Conservation (phyloP, 176 grass and related monocot genomes). For the Pontederia crassipes region DNA sequence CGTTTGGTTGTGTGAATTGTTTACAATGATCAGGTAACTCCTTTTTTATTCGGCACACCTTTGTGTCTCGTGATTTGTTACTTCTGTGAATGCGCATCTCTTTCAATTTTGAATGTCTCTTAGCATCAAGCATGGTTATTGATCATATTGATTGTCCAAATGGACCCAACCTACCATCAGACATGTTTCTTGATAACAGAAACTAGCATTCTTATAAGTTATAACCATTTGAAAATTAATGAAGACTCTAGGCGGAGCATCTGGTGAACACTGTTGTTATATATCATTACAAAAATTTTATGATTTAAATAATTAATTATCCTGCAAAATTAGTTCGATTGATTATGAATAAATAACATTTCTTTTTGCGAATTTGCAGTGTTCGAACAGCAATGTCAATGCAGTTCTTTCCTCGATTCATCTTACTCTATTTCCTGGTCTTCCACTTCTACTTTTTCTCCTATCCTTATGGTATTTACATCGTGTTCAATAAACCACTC, state of each 20-base stretch:
- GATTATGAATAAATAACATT: not conserved
- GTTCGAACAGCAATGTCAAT: constrained; percentile 97
- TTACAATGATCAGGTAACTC: constrained; percentile 95
- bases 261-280: too few species aligned
- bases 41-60: not conserved
- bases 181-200: too few species aligned
- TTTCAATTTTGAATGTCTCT: not conserved
- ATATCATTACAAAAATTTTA: too few species aligned
- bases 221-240: too few species aligned
- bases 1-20: constrained; percentile 97
- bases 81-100: not conserved
- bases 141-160: too few species aligned
- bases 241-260: too few species aligned
- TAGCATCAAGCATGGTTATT: too few species aligned
- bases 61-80: not conserved
- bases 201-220: too few species aligned
- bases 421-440: constrained; percentile 98
- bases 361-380: constrained; percentile 36
- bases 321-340: too few species aligned
- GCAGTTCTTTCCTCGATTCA: constrained; percentile 99
- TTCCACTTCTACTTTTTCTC: constrained; percentile 99
- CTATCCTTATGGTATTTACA: constrained; percentile 70
- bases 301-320: too few species aligned
- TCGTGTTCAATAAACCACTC: not conserved
- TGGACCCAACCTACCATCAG: too few species aligned